Percentiles rank a stretch among this genome's conserved stretches.
Conservation (phyloP, 164 flowering plant species). For the Warburgia ugandensis region DNA sequence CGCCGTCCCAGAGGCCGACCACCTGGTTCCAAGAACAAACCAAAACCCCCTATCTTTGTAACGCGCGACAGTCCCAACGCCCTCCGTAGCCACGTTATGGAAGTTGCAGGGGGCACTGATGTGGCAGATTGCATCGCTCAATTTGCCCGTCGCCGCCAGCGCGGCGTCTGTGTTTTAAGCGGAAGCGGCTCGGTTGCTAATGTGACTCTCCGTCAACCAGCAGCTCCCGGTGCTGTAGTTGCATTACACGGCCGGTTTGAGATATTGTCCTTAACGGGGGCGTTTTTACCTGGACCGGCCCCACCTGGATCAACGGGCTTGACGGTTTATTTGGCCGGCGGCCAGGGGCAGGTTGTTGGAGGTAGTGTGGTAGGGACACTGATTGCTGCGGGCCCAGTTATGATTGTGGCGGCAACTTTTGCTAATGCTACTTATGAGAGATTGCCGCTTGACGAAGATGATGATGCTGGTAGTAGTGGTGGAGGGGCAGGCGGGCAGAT, state of each 20-base stretch:
- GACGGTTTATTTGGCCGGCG: slow-evolving; percentile 65
- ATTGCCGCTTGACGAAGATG: slow-evolving; percentile 55
- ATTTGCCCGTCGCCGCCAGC: slow-evolving; percentile 56
- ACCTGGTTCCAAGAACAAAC: slow-evolving; percentile 63
- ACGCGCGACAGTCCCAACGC: slow-evolving; percentile 80
- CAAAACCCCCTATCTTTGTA: slow-evolving; percentile 70
- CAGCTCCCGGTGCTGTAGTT: slow-evolving; percentile 55
- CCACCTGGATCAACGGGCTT: slow-evolving; percentile 73
- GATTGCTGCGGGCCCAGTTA: slow-evolving; percentile 66
- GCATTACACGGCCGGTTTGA: slow-evolving; percentile 72
- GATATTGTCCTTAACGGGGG: slow-evolving; percentile 62
- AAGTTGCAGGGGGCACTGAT: slow-evolving; percentile 55
- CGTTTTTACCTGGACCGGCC: slow-evolving; percentile 69
- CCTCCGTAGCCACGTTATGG: slow-evolving; percentile 72
- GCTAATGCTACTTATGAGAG: slow-evolving; percentile 65
- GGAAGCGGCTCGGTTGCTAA: slow-evolving; percentile 70
- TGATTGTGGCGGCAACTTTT: slow-evolving; percentile 73
- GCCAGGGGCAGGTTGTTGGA: slow-evolving; percentile 67
- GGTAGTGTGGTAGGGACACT: slow-evolving; percentile 70
- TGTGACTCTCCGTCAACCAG: slow-evolving; percentile 62
- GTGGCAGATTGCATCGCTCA: slow-evolving; percentile 59
- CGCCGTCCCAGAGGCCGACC: slow-evolving; percentile 68
- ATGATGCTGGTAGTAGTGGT: slow-evolving; percentile 12
- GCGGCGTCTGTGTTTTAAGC: slow-evolving; percentile 72
- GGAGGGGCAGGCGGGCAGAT: slow-evolving; percentile 6